These are phyloP conservation scores for Westerdykella sp. DNA, from an alignment of 2,329 filamentous ascomycete genomes.

Conservation along the genomic window DNA sequence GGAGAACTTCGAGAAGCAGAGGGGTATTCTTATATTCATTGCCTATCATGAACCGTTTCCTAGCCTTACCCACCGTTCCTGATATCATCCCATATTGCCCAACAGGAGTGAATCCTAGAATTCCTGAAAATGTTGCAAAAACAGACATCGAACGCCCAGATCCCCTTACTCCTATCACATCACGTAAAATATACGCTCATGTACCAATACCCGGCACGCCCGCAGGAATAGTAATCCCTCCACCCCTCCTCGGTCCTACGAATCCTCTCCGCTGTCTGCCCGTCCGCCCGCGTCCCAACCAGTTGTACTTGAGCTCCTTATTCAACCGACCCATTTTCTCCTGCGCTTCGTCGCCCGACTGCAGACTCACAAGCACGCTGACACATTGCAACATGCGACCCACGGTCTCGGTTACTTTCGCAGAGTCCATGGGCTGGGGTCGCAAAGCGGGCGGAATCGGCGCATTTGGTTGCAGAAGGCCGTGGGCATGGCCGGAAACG, in stretches of 20 bases:
- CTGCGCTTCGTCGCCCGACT: slow-evolving; percentile 65
- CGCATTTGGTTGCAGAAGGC: slow-evolving; percentile 12
- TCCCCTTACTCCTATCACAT: too few species aligned
- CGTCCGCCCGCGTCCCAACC: slow-evolving; percentile 84
- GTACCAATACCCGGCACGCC: not conserved
- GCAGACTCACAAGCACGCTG: slow-evolving; percentile 76
- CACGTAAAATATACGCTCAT: not conserved
- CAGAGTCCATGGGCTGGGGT: slow-evolving; percentile 43
- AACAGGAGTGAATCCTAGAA: too few species aligned
- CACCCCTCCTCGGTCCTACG: slow-evolving; percentile 57
- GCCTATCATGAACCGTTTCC: too few species aligned
- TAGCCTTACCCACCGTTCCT: too few species aligned
- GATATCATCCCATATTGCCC: too few species aligned
- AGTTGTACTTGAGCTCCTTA: slow-evolving; percentile 89
- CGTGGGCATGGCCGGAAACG: slow-evolving; percentile 19
- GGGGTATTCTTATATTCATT: too few species aligned
- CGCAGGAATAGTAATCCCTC: slow-evolving; percentile 7
- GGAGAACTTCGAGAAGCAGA: too few species aligned
- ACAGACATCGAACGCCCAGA: too few species aligned
- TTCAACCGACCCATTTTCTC: slow-evolving; percentile 76
- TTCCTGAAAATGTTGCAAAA: too few species aligned
- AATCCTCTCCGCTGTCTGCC: slow-evolving; percentile 85
- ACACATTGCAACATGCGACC: slow-evolving; percentile 95
- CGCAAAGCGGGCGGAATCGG: slow-evolving; percentile 18
- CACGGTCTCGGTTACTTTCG: slow-evolving; percentile 87